These are phyloP conservation scores for Colletotrichum musae DNA, from an alignment of 2,329 filamentous ascomycete genomes.

Conservation along the genomic window DNA sequence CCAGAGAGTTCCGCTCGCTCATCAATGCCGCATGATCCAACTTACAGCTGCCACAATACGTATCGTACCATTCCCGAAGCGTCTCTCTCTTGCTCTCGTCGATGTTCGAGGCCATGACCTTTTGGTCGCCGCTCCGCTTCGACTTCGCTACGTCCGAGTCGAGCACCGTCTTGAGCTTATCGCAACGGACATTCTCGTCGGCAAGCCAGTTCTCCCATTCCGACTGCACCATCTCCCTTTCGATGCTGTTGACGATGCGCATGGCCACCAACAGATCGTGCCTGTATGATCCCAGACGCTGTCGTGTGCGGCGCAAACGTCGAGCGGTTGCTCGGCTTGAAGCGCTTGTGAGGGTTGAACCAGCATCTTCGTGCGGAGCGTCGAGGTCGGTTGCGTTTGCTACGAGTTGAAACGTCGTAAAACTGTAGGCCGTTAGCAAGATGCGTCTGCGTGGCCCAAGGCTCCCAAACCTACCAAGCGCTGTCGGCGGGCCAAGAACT, in stretches of 20 bases:
- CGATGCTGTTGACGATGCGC: constrained; percentile 89
- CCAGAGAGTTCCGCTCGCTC: constrained; percentile 39
- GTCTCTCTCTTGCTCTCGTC: constrained; percentile 50
- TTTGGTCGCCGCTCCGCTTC: constrained; percentile 35
- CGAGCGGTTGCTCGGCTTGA: constrained; percentile 69
- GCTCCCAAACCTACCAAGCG: constrained; percentile 58
- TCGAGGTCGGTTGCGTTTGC: constrained; percentile 72
- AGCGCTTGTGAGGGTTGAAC: constrained; percentile 60
- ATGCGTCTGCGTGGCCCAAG: background rate
- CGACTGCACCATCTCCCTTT: constrained; percentile 85
- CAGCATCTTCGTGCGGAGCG: constrained; percentile 67
- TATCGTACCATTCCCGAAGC: constrained; percentile 64
- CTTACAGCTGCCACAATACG: constrained; percentile 71
- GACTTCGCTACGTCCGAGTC: constrained; percentile 42
- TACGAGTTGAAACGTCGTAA: constrained; percentile 73
- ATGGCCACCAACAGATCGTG: constrained; percentile 94
- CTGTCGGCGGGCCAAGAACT: constrained; percentile 60
- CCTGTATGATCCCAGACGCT: constrained; percentile 85
- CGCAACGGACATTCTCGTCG: constrained; percentile 84
- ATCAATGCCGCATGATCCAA: constrained; percentile 56
- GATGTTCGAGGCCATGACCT: constrained; percentile 43
- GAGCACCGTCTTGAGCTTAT: constrained; percentile 68
- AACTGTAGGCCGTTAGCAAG: constrained; percentile 56
- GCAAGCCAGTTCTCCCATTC: constrained; percentile 96
- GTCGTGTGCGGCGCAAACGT: constrained; percentile 83